phyloP scores from a whole-genome alignment of 2,329 filamentous ascomycete species.

The Verticillium albo-atrum region DNA sequence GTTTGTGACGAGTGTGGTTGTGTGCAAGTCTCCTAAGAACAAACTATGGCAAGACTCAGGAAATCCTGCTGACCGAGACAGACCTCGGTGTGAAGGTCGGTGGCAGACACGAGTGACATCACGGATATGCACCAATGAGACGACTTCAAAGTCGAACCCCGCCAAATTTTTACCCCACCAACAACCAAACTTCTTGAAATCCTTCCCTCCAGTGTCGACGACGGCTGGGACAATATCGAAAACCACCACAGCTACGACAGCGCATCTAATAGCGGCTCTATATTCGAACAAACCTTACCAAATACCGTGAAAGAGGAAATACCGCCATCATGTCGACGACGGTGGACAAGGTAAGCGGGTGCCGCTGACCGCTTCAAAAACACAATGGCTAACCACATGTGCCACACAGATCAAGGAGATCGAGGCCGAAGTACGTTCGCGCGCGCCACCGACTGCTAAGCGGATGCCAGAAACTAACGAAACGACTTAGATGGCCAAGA shows the following conservation, averaged over 20 bases:
- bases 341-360: conserved; percentile 76
- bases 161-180: conserved; percentile 33
- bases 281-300: not conserved
- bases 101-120: not conserved
- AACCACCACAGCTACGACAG: not conserved
- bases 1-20: too few relatives aligned
- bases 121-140: not conserved
- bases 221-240: not conserved
- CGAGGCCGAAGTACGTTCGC: conserved; percentile 74
- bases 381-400: conserved; percentile 26
- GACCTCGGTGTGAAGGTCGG: not conserved
- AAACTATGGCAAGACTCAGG: too few relatives aligned
- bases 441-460: not conserved
- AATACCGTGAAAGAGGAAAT: not conserved
- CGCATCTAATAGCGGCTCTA: not conserved
- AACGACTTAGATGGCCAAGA: conserved; percentile 74
- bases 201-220: conserved; percentile 3
- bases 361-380: not conserved
- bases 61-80: not conserved
- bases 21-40: too few relatives aligned
- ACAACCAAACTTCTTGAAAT: conserved; percentile 8
- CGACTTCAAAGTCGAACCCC: conserved; percentile 10
- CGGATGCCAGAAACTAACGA: conserved; percentile 12
- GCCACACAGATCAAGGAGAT: conserved; percentile 81
- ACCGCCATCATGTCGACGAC: conserved; percentile 82